A percentile compares a stretch with the other conserved stretches of the same genome.
Evolutionary conservation across 2,329 filamentous ascomycete genomes (phyloP).

Genomic region (Ophiostoma australiae): DNA sequence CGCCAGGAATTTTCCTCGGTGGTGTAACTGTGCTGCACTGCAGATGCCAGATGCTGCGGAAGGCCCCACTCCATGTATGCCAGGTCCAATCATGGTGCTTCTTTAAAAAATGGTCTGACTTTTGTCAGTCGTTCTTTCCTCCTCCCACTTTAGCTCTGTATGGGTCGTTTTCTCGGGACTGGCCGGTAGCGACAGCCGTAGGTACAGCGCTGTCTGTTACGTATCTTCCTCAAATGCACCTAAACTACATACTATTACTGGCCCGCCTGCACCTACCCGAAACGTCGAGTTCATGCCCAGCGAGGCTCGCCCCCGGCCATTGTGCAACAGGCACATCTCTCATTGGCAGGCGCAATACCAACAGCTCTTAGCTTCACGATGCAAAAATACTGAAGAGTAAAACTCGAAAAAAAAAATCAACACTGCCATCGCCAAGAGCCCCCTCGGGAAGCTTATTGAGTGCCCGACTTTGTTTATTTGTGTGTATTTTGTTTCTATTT

Average conservation of each 20-base stretch:
- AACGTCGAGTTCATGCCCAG: not conserved
- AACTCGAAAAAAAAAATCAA: too few species aligned
- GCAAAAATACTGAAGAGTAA: not conserved
- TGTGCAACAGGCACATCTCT: not conserved
- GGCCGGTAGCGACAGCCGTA: constrained; percentile 19
- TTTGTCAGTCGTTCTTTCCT: constrained; percentile 18
- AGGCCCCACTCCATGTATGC: not conserved
- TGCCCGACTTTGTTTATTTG: not conserved
- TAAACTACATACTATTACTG: not conserved
- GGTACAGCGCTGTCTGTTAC: constrained; percentile 1
- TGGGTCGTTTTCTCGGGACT: constrained; percentile 24
- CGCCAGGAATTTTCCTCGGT: not conserved
- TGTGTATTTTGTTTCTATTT: not conserved
- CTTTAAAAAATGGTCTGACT: constrained; percentile 23
- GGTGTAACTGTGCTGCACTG: not conserved
- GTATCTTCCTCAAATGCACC: not conserved
- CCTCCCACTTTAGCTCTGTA: constrained; percentile 20
- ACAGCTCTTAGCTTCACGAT: not conserved
- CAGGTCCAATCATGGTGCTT: not conserved
- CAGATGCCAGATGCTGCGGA: not conserved
- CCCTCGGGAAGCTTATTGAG: not conserved
- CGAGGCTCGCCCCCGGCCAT: not conserved
- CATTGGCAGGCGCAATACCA: not conserved
- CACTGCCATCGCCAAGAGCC: not conserved
- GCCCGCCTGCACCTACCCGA: constrained; percentile 8